phyloP scores from a whole-genome alignment of 2,329 filamentous ascomycete genomes.

The Cryphonectria radicalis region DNA sequence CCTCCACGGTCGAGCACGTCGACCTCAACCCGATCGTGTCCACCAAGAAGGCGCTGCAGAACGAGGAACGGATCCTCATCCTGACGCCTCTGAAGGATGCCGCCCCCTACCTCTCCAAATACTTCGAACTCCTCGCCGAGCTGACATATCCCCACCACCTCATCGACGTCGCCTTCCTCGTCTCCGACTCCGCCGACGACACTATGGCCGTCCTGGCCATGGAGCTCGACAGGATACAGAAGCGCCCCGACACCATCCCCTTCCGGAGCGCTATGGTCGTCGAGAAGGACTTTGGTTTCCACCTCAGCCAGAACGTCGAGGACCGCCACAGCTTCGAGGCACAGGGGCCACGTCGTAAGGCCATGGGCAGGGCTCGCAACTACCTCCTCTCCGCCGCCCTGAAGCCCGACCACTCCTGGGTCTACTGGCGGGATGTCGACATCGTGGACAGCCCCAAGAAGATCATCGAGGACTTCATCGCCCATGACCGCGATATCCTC shows the following conservation, averaged over 20 bases:
- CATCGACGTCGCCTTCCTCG: constrained; percentile 93
- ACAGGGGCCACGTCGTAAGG: constrained; percentile 87
- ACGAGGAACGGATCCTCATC: constrained; percentile 87
- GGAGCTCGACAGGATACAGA: constrained; percentile 88
- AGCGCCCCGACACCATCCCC: constrained; percentile 75
- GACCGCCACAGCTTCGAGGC: constrained; percentile 85
- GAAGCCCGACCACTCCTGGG: constrained; percentile 95
- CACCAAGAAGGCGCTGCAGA: constrained; percentile 75
- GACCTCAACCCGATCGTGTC: constrained; percentile 86
- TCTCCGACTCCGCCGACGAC: constrained; percentile 89
- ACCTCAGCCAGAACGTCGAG: constrained; percentile 76
- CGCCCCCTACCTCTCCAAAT: constrained; percentile 77
- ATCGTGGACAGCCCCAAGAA: constrained; percentile 86
- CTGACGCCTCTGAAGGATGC: constrained; percentile 93
- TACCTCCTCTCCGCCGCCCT: constrained; percentile 84
- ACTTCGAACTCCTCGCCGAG: constrained; percentile 90
- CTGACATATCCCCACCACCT: constrained; percentile 93
- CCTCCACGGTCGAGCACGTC: constrained; percentile 75
- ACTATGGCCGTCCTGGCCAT: constrained; percentile 84
- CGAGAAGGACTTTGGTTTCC: constrained; percentile 86
- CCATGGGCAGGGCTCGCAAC: constrained; percentile 88
- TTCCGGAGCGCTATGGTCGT: constrained; percentile 86
- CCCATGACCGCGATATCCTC: constrained; percentile 88
- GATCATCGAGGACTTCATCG: constrained; percentile 94
- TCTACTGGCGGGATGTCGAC: constrained; percentile 98